phyloP scores from a whole-genome alignment of 148 eudicot species.

The Nepenthes gracilis region DNA sequence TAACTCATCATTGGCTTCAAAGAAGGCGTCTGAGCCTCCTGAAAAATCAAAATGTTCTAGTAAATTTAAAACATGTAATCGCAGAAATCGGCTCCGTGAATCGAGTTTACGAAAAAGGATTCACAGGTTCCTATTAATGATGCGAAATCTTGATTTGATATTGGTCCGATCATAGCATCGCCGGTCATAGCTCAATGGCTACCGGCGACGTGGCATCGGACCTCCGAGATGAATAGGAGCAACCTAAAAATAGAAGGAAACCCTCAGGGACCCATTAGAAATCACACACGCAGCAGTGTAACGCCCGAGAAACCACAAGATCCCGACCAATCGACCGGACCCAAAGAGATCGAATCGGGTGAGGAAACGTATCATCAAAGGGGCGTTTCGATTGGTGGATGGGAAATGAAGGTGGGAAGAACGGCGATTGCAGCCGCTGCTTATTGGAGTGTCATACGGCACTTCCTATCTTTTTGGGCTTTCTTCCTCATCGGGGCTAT shows the following conservation, averaged over 20 bases:
- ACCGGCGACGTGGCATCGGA: neutral
- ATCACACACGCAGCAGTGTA: neutral
- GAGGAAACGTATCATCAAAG: neutral
- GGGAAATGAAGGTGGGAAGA: neutral
- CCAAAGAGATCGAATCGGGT: neutral
- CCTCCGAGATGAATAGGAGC: neutral
- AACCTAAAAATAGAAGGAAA: neutral
- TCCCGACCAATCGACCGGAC: neutral
- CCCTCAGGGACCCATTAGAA: neutral
- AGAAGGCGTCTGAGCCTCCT: too few relatives aligned
- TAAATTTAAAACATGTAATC: too few relatives aligned
- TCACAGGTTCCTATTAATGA: too few relatives aligned
- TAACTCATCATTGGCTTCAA: too few relatives aligned
- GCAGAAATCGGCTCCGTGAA: too few relatives aligned
- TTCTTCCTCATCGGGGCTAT: slow-evolving; percentile 45
- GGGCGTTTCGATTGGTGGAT: neutral
- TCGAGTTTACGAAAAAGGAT: too few relatives aligned
- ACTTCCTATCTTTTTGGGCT: slow-evolving; percentile 81
- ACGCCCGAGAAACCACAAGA: neutral
- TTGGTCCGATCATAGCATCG: neutral
- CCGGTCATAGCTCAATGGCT: neutral
- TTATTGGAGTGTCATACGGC: slow-evolving; percentile 72
- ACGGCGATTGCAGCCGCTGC: slow-evolving; percentile 6
- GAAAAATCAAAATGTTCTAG: too few relatives aligned
- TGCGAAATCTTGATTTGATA: too few relatives aligned